These are phyloP conservation scores for Saururus chinensis DNA, from an alignment of 164 flowering plant species.

Conservation along the genomic window DNA sequence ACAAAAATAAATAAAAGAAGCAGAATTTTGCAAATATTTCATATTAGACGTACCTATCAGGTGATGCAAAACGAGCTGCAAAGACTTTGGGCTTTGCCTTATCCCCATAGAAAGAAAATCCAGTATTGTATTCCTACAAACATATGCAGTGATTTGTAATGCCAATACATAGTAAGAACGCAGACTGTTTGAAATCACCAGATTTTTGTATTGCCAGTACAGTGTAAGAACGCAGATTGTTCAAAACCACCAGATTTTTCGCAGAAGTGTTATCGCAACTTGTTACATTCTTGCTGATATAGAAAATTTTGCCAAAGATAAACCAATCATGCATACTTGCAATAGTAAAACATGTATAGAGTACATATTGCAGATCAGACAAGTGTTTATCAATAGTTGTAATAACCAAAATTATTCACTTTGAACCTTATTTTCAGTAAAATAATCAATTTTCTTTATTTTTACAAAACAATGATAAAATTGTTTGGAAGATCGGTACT, in stretches of 20 bases:
- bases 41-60: conserved; percentile 61
- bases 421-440: neutral
- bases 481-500: neutral
- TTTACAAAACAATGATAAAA: neutral
- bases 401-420: no score
- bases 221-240: neutral
- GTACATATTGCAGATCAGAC: neutral
- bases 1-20: neutral
- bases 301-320: no score
- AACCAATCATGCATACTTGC: no score
- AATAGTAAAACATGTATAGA: no score
- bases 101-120: conserved; percentile 84
- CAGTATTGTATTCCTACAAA: conserved; percentile 72
- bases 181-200: neutral
- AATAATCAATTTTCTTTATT: no score
- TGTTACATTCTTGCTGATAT: no score
- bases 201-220: no score
- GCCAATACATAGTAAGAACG: neutral
- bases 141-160: neutral
- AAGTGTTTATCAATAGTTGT: no score
- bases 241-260: neutral
- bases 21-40: neutral
- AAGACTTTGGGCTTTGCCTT: conserved; percentile 78
- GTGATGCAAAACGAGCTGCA: conserved; percentile 90
- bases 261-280: no score